Base-by-base conservation (phyloP, 257 asterid species). In the Knoxia roxburghii region DNA sequence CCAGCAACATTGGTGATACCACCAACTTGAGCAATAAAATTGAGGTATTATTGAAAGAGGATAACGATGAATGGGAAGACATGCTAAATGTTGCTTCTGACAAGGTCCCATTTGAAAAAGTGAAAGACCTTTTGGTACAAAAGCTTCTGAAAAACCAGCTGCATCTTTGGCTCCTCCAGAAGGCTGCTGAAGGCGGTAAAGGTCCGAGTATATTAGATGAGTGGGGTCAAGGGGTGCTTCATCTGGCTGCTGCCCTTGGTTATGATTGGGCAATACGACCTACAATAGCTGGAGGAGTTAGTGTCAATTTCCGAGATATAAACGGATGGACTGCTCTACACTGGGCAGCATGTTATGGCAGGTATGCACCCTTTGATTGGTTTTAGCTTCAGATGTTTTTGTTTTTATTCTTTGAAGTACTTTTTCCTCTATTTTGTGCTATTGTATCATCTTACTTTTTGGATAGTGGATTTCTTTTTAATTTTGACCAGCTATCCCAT, bases 261-360 rank as follows among this genome's bases (percentile, higher is more conserved):
- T 89, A 82, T 83, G 94, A 89, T 77, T 91, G 98, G 98, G 95
- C 89, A 56, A 84, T 91, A 74, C 83, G 76, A 7, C 94, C 95
- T 56, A 91, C 87, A 43, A 60, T 89, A 80, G 85, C 84, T 76
- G 89, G 87, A 32, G 96, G 98, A 46, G 89, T 91, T 61, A 87
- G 87, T 67, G 79, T 91, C 73, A 83, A 91, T 74, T 91, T 88
- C 70, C 88, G 98, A 73, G 98, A 91, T 77, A 78, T 73, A 13
- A 89, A 85, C 81, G 98, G 98, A 70, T 87, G 98, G 96, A 91
- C 92, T 46, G 96, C 96, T 0, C 95, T 91, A 74, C 98, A 91
- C 76, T 91, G 98, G 98, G 98, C 98, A 37, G 98, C 98, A 51
- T 78, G 68, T 65, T 87, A 76, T 79, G 98, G 98, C 79, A 87